Evolutionary conservation across 768 basidiomycete species (phyloP).

Genomic region (Asterophora parasitica): DNA sequence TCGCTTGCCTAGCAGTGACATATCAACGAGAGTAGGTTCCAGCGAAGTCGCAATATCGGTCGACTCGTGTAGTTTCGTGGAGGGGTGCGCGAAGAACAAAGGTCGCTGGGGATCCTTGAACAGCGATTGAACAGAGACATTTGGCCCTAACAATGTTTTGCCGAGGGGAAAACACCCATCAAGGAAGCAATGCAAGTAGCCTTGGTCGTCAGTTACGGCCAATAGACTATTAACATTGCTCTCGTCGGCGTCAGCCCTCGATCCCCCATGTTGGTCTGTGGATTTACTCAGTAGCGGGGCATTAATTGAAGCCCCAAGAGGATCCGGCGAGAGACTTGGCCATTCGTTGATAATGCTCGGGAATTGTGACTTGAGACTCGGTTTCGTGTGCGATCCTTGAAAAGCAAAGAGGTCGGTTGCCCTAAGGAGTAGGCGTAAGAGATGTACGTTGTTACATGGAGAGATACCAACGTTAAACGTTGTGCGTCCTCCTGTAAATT

Average conservation of each 20-base stretch:
- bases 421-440: constrained; percentile 33
- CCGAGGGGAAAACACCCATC: constrained; percentile 78
- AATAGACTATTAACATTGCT: constrained; percentile 64
- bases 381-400: constrained; percentile 58
- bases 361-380: constrained; percentile 35
- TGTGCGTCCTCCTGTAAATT: constrained; percentile 62
- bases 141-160: constrained; percentile 33
- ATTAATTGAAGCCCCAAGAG: constrained; percentile 56
- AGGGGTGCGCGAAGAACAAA: constrained; percentile 47
- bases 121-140: constrained; percentile 30
- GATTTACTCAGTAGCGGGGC: constrained; percentile 33
- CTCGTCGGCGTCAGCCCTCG: constrained; percentile 40
- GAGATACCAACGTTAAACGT: constrained; percentile 52
- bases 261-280: constrained; percentile 21
- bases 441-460: constrained; percentile 4
- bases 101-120: constrained; percentile 44
- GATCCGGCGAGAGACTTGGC: constrained; percentile 60
- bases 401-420: constrained; percentile 80
- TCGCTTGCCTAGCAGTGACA: constrained; percentile 55
- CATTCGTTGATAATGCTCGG: constrained; percentile 63
- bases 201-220: constrained; percentile 51
- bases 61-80: constrained; percentile 19
- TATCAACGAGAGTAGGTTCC: constrained; percentile 41
- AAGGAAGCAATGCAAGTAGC: constrained; percentile 59
- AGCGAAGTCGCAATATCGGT: constrained; percentile 28